These are phyloP conservation scores for Malus hybrid DNA, from an alignment of 331 rosid genomes.

Conservation along the genomic window DNA sequence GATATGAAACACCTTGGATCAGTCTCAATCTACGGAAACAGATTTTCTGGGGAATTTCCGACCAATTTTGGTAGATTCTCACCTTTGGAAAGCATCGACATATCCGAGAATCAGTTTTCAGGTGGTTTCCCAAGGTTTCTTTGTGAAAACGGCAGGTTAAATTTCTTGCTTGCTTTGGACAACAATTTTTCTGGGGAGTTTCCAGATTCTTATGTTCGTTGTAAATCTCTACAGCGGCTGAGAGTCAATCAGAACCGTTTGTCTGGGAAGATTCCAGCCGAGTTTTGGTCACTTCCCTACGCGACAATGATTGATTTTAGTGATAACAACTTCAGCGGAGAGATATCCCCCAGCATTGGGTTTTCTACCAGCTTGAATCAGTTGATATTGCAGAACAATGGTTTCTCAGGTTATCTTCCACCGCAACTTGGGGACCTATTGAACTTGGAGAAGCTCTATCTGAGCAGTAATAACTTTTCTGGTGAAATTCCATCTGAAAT, in stretches of 20 bases:
- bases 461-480: conserved; percentile 54
- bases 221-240: conserved; percentile 75
- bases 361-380: conserved; percentile 59
- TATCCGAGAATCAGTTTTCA: conserved; percentile 90
- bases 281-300: conserved; percentile 70
- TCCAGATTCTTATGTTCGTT: conserved; percentile 50
- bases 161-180: conserved; percentile 73
- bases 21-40: conserved; percentile 64
- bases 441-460: conserved; percentile 65
- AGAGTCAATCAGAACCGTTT: conserved; percentile 60
- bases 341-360: conserved; percentile 51
- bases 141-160: conserved; percentile 58
- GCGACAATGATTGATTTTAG: conserved; percentile 71
- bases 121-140: conserved; percentile 80
- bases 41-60: conserved; percentile 64
- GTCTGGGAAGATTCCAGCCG: conserved; percentile 62
- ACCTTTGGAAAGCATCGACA: conserved; percentile 62
- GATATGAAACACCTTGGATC: conserved; percentile 59
- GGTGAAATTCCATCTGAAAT: conserved; percentile 70
- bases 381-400: conserved; percentile 51
- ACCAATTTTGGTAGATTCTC: conserved; percentile 60
- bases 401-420: conserved; percentile 59
- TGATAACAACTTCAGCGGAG: conserved; percentile 60
- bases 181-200: conserved; percentile 73
- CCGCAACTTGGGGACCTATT: conserved; percentile 57